Evolutionary conservation across 805 yeast species (phyloP), one percentile per base, ranked within the genome.

Genomic region (Ogataea parapolymorpha): DNA sequence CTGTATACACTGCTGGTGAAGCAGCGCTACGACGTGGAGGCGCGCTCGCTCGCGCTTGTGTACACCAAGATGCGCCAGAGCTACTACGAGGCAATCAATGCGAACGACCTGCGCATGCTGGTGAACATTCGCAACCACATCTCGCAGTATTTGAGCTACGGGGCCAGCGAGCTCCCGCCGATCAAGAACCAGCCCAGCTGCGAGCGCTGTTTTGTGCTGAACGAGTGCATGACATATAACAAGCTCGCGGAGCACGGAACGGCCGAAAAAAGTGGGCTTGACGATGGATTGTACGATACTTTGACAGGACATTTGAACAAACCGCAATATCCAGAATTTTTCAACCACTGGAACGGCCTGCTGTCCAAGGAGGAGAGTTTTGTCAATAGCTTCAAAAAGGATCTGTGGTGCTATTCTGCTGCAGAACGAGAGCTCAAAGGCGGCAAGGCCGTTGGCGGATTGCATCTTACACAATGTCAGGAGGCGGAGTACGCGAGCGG

Each of bases 1-100:
- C 65, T 93, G 6, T 93, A 93, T 56, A 80, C 95, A 0, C 63
- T 91, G 12, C 63, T 93, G 42, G 72, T 88, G 53, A 78, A 79
- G 34, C 98, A 93, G 48, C 67, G 95, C 18, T 91, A 91, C 59
- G 82, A 79, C 28, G 64, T 84, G 31, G 81, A 83, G 16, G 75
- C 85, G 3, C 68, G 73, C 3, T 76, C 78, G 41, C 84, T 80
- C 35, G 63, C 88, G 25, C 66, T 93, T 22, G 84, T 84, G 6
- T 93, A 90, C 60, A 81, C 95, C 0, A 80, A 80, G 42, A 70
- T 74, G 24, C 71, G 75, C 35, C 77, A 80, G 44, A 49, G 52
- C 17, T 54, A 55, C 24, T 53, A 54, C 25, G 55, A 55, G 28
- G 77, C 79, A 3, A 68, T 78, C 3, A 64, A 72, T 22, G 58